Percentiles rank a stretch among this genome's conserved stretches.
Evolutionary conservation across 352 stramenopile species (phyloP).

Genomic region (Stephanocyclus meneghinianus): DNA sequence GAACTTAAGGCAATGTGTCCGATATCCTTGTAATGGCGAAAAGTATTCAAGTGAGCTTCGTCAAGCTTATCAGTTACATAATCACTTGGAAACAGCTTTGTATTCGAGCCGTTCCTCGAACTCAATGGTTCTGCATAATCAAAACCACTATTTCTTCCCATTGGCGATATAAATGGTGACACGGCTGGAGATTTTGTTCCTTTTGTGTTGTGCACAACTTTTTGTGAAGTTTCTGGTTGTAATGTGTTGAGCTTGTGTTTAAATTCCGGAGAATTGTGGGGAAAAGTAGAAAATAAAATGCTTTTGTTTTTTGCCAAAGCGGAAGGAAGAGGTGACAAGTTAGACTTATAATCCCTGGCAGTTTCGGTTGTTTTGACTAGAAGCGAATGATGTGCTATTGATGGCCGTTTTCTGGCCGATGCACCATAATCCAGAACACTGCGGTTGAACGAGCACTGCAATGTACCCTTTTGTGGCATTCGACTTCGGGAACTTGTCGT

Average conservation of each 20-base stretch:
- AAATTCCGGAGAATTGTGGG: background rate
- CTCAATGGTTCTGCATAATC: slow-evolving; percentile 29
- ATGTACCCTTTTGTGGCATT: background rate
- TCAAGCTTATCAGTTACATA: background rate
- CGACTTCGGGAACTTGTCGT: background rate
- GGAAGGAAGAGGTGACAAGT: background rate
- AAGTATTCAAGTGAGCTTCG: no score
- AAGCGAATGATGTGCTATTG: background rate
- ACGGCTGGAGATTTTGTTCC: background rate
- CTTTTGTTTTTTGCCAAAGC: background rate
- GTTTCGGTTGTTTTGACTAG: background rate
- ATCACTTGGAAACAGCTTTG: background rate
- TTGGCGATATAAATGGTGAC: slow-evolving; percentile 43
- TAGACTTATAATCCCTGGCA: background rate
- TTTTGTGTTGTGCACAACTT: background rate
- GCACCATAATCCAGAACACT: background rate
- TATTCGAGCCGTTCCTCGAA: background rate
- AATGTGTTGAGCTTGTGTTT: slow-evolving; percentile 8
- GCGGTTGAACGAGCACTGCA: slow-evolving; percentile 9
- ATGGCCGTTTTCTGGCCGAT: background rate
- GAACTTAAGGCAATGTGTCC: slow-evolving; percentile 1
- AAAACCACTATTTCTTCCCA: slow-evolving; percentile 28
- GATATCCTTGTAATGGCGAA: no score
- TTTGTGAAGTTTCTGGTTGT: slow-evolving; percentile 5
- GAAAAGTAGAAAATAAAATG: slow-evolving; percentile 32